These are phyloP conservation scores for Agarophyton chilense DNA, from an alignment of 23 red algal genomes.

Conservation along the genomic window DNA sequence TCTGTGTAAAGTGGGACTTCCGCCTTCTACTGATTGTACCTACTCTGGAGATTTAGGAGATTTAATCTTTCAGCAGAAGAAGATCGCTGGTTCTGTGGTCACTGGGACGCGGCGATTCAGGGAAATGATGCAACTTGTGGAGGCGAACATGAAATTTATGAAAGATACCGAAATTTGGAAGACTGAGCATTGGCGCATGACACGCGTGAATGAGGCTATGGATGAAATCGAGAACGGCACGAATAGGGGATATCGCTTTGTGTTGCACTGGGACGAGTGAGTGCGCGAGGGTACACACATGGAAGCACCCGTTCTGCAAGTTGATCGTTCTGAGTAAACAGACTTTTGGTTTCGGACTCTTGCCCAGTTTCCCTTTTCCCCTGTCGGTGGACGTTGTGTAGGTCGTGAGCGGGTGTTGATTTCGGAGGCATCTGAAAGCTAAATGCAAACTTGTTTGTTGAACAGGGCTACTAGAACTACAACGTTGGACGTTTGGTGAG, in stretches of 20 bases:
- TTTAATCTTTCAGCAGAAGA: conserved; percentile 32
- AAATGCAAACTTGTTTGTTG: too few species aligned
- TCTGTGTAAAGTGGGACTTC: conserved; percentile 28
- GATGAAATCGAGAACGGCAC: neutral
- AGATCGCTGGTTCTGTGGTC: conserved; percentile 15
- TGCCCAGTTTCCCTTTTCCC: too few species aligned
- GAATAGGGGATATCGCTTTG: conserved; percentile 56
- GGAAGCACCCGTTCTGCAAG: too few species aligned
- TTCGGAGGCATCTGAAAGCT: too few species aligned
- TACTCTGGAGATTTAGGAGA: neutral
- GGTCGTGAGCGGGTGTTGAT: too few species aligned
- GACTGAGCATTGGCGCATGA: conserved; percentile 41
- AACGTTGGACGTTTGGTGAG: too few species aligned
- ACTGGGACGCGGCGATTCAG: conserved; percentile 40
- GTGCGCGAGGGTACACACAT: too few species aligned
- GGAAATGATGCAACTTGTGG: conserved; percentile 55
- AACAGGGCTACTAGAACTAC: too few species aligned
- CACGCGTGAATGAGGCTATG: conserved; percentile 54
- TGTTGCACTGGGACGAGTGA: conserved; percentile 30
- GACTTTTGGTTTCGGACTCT: too few species aligned
- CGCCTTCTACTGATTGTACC: neutral
- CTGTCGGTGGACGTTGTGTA: too few species aligned
- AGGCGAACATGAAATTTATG: conserved; percentile 43
- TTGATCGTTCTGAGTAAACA: too few species aligned
- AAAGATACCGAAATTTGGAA: conserved; percentile 37